A percentile compares a stretch with the other conserved stretches of the same genome.
phyloP scores from a whole-genome alignment of 75 land plant species.

The Larix kaempferi region DNA sequence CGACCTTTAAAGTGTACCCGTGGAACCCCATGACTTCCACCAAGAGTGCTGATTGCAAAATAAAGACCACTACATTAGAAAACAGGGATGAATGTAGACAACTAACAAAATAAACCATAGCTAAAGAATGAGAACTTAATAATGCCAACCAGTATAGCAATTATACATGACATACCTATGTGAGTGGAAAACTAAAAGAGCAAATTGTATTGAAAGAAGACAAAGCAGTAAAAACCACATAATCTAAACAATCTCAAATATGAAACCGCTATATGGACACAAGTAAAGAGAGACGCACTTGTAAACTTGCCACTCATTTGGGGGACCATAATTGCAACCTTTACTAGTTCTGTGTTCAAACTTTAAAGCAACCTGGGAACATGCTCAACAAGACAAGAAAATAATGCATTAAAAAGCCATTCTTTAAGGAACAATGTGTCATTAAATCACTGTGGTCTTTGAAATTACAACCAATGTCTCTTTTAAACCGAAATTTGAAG shows the following conservation, averaged over 20 bases:
- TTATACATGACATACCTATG: not conserved
- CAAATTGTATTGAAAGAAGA: not conserved
- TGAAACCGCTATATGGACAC: not conserved
- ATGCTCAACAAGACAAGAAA: not conserved
- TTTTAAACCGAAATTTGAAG: not conserved
- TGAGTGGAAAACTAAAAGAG: not conserved
- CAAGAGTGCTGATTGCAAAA: constrained; percentile 26
- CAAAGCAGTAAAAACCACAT: too few species aligned
- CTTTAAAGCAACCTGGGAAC: constrained; percentile 69
- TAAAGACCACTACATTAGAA: not conserved
- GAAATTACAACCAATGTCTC: not conserved
- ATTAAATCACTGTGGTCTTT: not conserved
- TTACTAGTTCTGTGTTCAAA: constrained; percentile 88
- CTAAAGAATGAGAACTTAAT: not conserved
- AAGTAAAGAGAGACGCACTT: constrained; percentile 39
- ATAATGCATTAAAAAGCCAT: not conserved
- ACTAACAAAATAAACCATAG: not conserved
- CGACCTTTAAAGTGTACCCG: constrained; percentile 43
- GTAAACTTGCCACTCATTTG: constrained; percentile 99
- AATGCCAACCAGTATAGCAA: not conserved
- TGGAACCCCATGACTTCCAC: constrained; percentile 43
- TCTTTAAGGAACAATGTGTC: too few species aligned
- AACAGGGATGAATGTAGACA: not conserved
- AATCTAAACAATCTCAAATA: not conserved
- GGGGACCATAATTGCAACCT: constrained; percentile 94